Evolutionary conservation across 768 basidiomycete species (phyloP), one percentile per base, ranked within the genome.

Genomic region (Rhizopogon rudus): DNA sequence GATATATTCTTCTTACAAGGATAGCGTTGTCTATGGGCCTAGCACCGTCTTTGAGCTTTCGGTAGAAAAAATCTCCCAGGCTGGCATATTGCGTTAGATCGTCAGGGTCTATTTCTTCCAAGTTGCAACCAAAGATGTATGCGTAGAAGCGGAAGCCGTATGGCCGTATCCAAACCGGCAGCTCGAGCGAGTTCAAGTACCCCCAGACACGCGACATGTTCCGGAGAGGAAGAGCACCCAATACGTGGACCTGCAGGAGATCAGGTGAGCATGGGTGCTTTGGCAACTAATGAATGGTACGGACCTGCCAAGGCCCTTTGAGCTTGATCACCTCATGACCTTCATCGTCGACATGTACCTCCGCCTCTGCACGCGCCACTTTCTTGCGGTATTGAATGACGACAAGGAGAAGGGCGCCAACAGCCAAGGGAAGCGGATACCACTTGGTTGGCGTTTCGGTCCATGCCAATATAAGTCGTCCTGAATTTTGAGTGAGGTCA

Each of bases 161-260:
- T 3, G 94, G 94, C n/a, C 97, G 81, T 72, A 93, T 81, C 95
- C 94, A 99, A 57, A 95, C 78, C 31, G 97, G 97, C 5, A 99
- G 82, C 62, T 93, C 88, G 59, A 95, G 79, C 1, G 89, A 90
- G 75, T 98, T 99, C 58, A 98, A 64, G 70, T 94, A 95, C 6
- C 97, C 97, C 94, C 96, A 98, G 5, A 98, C 71, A 1, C 95
- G 87, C n/a, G 96, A 98, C 67, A 98, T 84, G 58, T 93, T 93
- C 41, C 95, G 85, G 6, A 98, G 81, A 0, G 97, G 97, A 1
- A 99, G 81, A 9, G 95, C 95, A 51, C 95, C 96, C 50, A 98
- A 78, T 45, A 98, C 94, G 72, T 96, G 91, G n/a, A 98, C 93
- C 93, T 92, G 57, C 7, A 45, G 48, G 42, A 52, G n/a, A 31